Base-by-base conservation (phyloP, 805 yeast genomes). In the Phaffomyces opuntiae region DNA sequence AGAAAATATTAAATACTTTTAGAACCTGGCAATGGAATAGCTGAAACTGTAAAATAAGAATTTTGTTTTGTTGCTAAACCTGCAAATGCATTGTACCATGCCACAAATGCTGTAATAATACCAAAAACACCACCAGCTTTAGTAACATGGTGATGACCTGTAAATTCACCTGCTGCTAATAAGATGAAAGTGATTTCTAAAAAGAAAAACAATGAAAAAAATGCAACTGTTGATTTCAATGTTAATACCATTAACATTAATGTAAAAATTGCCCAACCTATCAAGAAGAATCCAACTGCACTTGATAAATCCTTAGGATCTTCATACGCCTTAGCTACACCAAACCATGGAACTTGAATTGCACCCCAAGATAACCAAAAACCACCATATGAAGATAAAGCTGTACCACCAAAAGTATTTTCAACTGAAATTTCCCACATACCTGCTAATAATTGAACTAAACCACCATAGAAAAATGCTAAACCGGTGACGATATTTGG, bases 311-410 rank as follows among this genome's bases (percentile, higher is more conserved):
- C 66, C 2, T 54, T 55, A 17, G 58, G 60, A 36, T 62, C 72
- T 5, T 56, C 59, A 53, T 80, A 82, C 13, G 88, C 80, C 4
- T 62, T 66, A 25, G 62, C 63, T 47, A 83, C 78, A 31, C 84
- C 84, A 61, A 83, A 83, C 57, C 78, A 73, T 13, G 73, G 72
- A 36, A 81, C 67, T 50, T 74, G 62, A 39, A 83, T 72, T 2
- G 87, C 81, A 31, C 77, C 83, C 55, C 65, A 83, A 19, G 81
- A 65, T 55, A 81, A 58, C 89, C 89, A 83, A 62, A 82, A 83
- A 4, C 81, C 83, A 42, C 89, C 89, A 53, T 70, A 81, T 4
- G 82, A 75, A 39, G 75, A 59, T 44, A 81, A 66, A 3, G 85
- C 84, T 12, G 81, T 73, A 47, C 79, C 83, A 65, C 82, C 87